Evolutionary conservation across 2,329 filamentous ascomycete species (phyloP), one percentile per base, ranked within the genome.

Genomic region (Coleophoma eucalyptorum): DNA sequence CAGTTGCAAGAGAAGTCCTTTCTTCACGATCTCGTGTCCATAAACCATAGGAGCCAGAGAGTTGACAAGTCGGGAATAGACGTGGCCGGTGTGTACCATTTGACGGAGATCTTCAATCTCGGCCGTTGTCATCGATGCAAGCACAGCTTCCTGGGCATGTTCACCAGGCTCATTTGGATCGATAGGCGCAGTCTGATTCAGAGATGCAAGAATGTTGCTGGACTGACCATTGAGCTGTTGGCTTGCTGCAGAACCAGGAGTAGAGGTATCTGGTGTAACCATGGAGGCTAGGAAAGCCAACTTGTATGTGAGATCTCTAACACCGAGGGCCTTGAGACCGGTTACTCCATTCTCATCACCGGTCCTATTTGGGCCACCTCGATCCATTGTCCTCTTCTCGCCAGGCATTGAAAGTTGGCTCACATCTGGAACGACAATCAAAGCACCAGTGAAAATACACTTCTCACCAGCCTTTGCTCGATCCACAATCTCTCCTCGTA

Each of bases 281-380:
- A 97, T 97, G 69, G 91, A 97, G 35, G 92, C 89, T 43, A 99
- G 79, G 76, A 99, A 97, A n/a, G 94, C 93, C 67, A 99, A 80
- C 35, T 91, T 86, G 69, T 97, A 97, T 0, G 94, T 97, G 50
- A 99, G 74, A 69, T 99, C 94, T 56, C 94, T 86, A 12, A 97
- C 94, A 75, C 94, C 94, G 7, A 99, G 81, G 2, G 92, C 84
- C 69, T 96, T 97, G 33, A 99, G 79, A 45, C 94, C 94, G 46
- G 83, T 87, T 19, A 99, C 85, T 62, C 94, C 94, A 53, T 79
- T 86, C 20, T 81, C 89, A 62, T 96, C 93, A 47, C 82, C 85
- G 50, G 85, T 87, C 52, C 91, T 83, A 59, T 87, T 87, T 46
- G 84, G 81, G 54, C 89, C 90, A 63, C 97, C 93, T 54, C 93